phyloP scores from a whole-genome alignment of 352 stramenopile genomes.

The Pythium apleroticum region DNA sequence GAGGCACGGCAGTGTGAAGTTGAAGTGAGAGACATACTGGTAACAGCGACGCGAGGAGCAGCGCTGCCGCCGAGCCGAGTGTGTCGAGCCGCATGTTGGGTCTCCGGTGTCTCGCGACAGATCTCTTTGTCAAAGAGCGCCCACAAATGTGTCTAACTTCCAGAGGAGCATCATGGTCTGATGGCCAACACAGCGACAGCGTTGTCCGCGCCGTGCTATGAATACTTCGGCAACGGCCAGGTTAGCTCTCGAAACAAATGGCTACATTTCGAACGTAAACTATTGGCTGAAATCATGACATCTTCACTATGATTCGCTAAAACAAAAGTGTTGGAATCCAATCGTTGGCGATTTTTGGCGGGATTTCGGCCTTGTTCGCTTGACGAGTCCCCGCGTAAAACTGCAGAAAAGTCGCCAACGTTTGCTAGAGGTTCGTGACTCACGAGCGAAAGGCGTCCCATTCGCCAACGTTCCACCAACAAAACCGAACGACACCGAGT shows the following conservation, averaged over 20 bases:
- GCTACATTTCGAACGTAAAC: conserved; percentile 4
- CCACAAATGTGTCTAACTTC: too few species aligned
- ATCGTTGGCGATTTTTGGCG: conserved; percentile 21
- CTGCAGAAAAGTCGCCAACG: not conserved
- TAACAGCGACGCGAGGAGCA: not conserved
- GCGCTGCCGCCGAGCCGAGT: not conserved
- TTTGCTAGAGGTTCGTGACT: conserved; percentile 3
- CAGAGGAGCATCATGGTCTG: too few species aligned
- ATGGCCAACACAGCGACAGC: too few species aligned
- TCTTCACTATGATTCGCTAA: conserved; percentile 9
- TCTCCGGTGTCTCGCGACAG: not conserved
- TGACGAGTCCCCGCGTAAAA: conserved; percentile 9
- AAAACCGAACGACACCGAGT: not conserved
- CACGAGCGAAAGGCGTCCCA: conserved; percentile 1
- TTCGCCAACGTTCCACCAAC: conserved; percentile 3
- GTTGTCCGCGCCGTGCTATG: not conserved
- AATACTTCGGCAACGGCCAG: not conserved
- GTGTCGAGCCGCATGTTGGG: not conserved
- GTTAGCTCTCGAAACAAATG: not conserved
- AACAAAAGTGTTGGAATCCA: conserved; percentile 17
- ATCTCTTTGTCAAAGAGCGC: not conserved
- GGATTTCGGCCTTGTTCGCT: conserved; percentile 22
- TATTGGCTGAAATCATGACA: conserved; percentile 9
- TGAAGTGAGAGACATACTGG: not conserved
- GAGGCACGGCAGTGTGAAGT: not conserved